Evolutionary conservation across 352 stramenopile genomes (phyloP).

Genomic region (Chrysophaeum taylorii): DNA sequence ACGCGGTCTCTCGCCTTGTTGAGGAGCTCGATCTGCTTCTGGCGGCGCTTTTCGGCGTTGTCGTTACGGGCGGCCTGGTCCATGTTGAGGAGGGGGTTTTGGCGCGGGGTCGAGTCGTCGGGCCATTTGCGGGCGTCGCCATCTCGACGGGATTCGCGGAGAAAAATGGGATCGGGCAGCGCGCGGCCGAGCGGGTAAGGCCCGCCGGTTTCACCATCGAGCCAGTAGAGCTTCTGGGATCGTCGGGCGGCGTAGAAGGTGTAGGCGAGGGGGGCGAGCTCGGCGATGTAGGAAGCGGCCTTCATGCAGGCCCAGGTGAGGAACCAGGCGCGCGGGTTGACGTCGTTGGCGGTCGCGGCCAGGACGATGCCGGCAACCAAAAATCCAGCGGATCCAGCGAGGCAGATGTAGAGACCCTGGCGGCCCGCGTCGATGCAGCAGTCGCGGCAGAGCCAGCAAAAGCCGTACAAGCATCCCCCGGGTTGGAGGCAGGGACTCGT

Average conservation of each 20-base stretch:
- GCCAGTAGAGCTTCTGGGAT: background rate
- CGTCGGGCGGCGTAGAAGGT: background rate
- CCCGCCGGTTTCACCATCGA: background rate
- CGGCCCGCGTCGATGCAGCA: background rate
- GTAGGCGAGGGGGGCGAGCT: constrained; percentile 3
- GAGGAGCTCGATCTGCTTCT: no score
- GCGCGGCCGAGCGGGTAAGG: background rate
- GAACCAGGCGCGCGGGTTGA: background rate
- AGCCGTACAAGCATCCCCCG: background rate
- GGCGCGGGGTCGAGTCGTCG: no score
- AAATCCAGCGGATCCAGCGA: background rate
- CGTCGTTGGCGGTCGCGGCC: background rate
- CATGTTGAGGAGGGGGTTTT: no score
- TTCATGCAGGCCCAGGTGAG: background rate
- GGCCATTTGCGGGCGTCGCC: no score
- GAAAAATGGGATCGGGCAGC: no score
- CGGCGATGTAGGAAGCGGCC: background rate
- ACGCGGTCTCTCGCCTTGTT: no score
- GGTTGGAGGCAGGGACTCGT: background rate
- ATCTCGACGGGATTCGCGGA: no score
- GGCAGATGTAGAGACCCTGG: constrained; percentile 8
- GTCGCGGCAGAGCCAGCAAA: constrained; percentile 14
- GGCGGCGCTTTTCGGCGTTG: no score
- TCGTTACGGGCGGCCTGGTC: no score
- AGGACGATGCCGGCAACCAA: background rate